Base-by-base conservation (phyloP, 2,329 filamentous ascomycete species). In the Lasiodiplodia theobromae region DNA sequence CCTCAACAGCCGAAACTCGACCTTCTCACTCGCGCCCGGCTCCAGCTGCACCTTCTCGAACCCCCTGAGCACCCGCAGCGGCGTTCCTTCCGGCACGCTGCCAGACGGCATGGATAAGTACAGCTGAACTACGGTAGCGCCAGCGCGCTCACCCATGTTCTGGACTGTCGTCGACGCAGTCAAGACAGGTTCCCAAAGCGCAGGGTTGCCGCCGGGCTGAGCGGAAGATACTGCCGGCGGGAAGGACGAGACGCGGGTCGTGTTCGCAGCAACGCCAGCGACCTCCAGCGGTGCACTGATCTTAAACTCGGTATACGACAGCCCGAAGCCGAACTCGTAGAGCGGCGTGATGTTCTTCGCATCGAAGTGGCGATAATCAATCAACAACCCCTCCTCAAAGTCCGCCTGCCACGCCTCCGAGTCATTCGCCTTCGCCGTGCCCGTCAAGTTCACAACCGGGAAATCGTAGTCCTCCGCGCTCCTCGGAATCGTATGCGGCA, bases 401-500 rank as follows among this genome's bases (percentile, higher is more conserved):
- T 76, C 74, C 60, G 76, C 74, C 28, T 74, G 73, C 2, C 88
- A 87, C 76, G 3, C 89, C 85, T 0, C 86, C 89, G 66, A 77
- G 72, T 0, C 78, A 72, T 67, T 81, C 74, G 7, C 70, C 75
- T 6, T 74, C 75, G 0, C 87, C 89, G 79, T 92, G 69, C 87
- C 85, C 0, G 90, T 90, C 75, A 92, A 89, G 11, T 86, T 87
- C 37, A 92, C 88, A 1, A 86, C 92, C 54, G 90, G 81, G 77
- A 91, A 89, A 74, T 93, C 89, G 75, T 96, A 95, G 76, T 97
- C 92, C 28, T 86, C 82, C 0, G 90, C 83, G 0, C 84, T 84
- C 73, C 89, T 89, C 10, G 92, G 93, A 53, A 97, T 91, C 0
- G 93, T 97, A 80, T 96, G 97, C 0, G 94, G 94, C 2, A 91